phyloP scores from a whole-genome alignment of 345 rosid species.

The Nephelium lappaceum region DNA sequence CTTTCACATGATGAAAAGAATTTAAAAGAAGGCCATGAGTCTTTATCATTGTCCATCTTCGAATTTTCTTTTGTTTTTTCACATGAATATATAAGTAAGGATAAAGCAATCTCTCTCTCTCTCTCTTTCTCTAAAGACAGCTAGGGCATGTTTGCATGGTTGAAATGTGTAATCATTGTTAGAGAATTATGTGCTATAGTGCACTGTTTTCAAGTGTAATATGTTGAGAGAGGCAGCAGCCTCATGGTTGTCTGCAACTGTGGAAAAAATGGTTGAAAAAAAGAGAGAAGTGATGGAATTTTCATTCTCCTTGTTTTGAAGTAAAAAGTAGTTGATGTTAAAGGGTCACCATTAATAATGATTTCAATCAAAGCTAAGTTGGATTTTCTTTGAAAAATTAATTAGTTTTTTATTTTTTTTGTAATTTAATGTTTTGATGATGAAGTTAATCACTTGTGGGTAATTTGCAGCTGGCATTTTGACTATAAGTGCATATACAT shows the following conservation, averaged over 20 bases:
- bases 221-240: slow-evolving; percentile 12
- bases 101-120: slow-evolving; percentile 20
- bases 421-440: not conserved
- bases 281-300: not conserved
- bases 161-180: slow-evolving; percentile 5
- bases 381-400: not conserved
- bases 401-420: not conserved
- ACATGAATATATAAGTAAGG: slow-evolving; percentile 21
- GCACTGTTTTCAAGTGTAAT: not conserved
- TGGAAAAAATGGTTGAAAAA: slow-evolving; percentile 4
- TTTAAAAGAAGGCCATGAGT: slow-evolving; percentile 24
- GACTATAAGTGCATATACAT: slow-evolving; percentile 5
- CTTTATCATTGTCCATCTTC: slow-evolving; percentile 27
- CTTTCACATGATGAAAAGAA: slow-evolving; percentile 35
- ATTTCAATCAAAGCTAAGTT: not conserved
- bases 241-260: slow-evolving; percentile 14
- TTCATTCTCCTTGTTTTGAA: not conserved
- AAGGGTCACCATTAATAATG: not conserved
- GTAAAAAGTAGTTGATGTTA: not conserved
- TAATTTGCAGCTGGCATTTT: slow-evolving; percentile 15
- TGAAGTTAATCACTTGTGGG: not conserved
- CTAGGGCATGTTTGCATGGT: slow-evolving; percentile 16
- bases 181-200: slow-evolving; percentile 1
- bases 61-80: slow-evolving; percentile 28
- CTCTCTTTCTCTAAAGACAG: slow-evolving; percentile 5